A percentile compares a stretch with the other conserved stretches of the same genome.
Evolutionary conservation across 1,284 basidiomycete species (phyloP).

Genomic region (Chiua sp.): DNA sequence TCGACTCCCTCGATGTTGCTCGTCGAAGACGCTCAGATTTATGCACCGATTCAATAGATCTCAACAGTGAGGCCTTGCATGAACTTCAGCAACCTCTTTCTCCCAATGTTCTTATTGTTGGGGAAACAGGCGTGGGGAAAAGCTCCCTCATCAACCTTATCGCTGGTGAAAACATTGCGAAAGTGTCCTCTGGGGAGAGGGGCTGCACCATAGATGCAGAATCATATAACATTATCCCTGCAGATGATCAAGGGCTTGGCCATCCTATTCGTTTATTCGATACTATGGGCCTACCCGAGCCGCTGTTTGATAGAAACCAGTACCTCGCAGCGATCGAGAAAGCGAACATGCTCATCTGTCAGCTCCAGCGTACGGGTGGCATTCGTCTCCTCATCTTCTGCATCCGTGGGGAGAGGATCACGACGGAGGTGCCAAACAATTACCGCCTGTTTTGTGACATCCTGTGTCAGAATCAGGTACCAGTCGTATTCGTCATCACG

Average conservation of each 20-base stretch:
- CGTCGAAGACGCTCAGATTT: constrained; percentile 14
- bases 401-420: constrained; percentile 33
- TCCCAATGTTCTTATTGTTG: constrained; percentile 30
- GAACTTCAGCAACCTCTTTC: constrained; percentile 18
- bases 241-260: constrained; percentile 4
- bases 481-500: constrained; percentile 32
- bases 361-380: constrained; percentile 30
- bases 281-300: constrained; percentile 29
- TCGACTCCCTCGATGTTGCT: neutral
- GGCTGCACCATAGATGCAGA: constrained; percentile 22
- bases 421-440: constrained; percentile 21
- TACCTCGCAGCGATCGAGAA: constrained; percentile 27
- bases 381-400: constrained; percentile 33
- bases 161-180: constrained; percentile 20
- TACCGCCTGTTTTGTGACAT: constrained; percentile 32
- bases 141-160: constrained; percentile 33
- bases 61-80: too few species aligned
- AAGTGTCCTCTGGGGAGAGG: constrained; percentile 15
- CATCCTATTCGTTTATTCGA: constrained; percentile 27
- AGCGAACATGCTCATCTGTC: constrained; percentile 24
- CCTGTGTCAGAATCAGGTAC: constrained; percentile 30
- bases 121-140: constrained; percentile 31
- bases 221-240: constrained; percentile 24
- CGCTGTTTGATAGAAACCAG: constrained; percentile 17
- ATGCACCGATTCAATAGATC: too few species aligned